These are phyloP conservation scores for Salix udensis DNA, from an alignment of 345 rosid species.

Conservation along the genomic window DNA sequence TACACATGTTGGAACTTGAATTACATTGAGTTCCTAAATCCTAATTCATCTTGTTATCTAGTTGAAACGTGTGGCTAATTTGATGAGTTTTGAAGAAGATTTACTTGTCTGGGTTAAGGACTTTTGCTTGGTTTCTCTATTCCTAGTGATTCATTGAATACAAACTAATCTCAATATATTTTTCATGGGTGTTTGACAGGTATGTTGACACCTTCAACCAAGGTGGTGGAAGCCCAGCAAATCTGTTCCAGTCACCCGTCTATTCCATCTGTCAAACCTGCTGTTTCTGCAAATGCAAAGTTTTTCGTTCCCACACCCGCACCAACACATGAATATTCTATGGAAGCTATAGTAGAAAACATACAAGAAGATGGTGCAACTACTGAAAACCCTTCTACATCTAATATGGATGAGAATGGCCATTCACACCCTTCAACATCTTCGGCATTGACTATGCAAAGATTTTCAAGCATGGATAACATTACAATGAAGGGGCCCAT, in stretches of 20 bases:
- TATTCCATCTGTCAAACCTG: slow-evolving; percentile 63
- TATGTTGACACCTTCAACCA: slow-evolving; percentile 81
- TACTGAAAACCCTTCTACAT: slow-evolving; percentile 40
- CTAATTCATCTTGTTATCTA: neutral
- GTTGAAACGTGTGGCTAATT: neutral
- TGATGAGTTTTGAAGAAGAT: neutral
- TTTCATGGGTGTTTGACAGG: slow-evolving; percentile 33
- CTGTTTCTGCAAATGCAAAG: slow-evolving; percentile 60
- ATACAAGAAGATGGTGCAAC: slow-evolving; percentile 34
- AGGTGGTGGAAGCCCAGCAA: slow-evolving; percentile 51
- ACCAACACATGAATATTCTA: slow-evolving; percentile 40
- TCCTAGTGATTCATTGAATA: neutral
- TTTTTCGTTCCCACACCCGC: slow-evolving; percentile 72
- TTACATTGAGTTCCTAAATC: neutral
- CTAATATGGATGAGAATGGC: slow-evolving; percentile 24
- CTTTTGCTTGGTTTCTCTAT: neutral
- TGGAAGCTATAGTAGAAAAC: slow-evolving; percentile 50
- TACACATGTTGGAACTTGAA: neutral
- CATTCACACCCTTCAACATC: slow-evolving; percentile 38
- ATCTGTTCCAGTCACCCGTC: slow-evolving; percentile 64
- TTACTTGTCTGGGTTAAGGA: neutral
- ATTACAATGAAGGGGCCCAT: slow-evolving; percentile 33
- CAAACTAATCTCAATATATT: neutral
- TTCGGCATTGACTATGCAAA: slow-evolving; percentile 44
- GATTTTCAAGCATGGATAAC: slow-evolving; percentile 69